Evolutionary conservation across 306 rosid genomes (phyloP).

Genomic region (Datisca glomerata): DNA sequence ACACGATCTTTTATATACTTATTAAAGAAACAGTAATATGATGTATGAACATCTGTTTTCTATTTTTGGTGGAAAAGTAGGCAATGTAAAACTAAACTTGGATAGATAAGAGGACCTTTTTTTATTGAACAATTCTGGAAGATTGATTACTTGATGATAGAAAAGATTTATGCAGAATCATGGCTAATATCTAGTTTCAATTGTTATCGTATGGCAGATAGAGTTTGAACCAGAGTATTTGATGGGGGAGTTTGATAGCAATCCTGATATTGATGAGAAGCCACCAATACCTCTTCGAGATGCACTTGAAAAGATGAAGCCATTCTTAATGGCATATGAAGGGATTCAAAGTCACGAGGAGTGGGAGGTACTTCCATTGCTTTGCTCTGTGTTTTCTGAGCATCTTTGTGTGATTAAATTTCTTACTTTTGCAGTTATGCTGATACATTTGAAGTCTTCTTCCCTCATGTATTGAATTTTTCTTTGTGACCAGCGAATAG

Average conservation of each 20-base stretch:
- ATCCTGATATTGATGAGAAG: constrained; percentile 84
- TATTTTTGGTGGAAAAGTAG: no score
- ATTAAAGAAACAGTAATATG: no score
- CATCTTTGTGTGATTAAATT: no score
- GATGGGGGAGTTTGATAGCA: constrained; percentile 68
- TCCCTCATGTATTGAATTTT: not conserved
- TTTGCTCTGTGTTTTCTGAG: constrained; percentile 5
- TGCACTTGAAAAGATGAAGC: constrained; percentile 85
- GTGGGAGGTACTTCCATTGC: constrained; percentile 71
- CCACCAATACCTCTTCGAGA: constrained; percentile 76
- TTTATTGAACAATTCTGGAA: no score
- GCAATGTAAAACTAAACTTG: no score
- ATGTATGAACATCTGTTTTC: no score
- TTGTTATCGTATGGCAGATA: constrained; percentile 42
- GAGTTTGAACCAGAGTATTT: constrained; percentile 84
- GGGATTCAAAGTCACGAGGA: constrained; percentile 79
- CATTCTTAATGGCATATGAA: constrained; percentile 86
- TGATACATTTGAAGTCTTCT: not conserved
- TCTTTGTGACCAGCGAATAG: not conserved
- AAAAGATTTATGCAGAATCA: not conserved
- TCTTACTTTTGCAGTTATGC: not conserved
- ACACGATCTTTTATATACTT: no score
- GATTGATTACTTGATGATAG: no score
- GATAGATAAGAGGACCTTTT: no score
- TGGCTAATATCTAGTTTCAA: no score